These are phyloP conservation scores for Aeminium ludgeri DNA, from an alignment of 495 filamentous ascomycete species.

Conservation along the genomic window DNA sequence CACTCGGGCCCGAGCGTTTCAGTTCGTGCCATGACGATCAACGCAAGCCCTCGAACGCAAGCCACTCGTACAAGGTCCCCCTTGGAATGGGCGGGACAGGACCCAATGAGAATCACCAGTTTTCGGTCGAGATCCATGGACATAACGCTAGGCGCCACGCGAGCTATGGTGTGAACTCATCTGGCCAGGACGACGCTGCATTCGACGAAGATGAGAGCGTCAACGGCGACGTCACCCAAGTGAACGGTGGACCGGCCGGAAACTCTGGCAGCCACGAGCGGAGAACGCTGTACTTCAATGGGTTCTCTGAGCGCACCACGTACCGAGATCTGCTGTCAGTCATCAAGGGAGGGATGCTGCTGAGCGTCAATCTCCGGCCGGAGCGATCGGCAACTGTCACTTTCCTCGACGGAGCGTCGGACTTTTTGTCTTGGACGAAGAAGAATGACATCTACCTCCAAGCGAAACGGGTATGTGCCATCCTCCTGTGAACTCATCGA, in stretches of 20 bases:
- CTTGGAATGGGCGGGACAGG: neutral
- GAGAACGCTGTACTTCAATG: constrained; percentile 45
- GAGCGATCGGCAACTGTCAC: constrained; percentile 51
- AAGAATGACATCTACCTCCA: constrained; percentile 52
- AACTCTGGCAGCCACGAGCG: constrained; percentile 26
- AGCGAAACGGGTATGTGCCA: constrained; percentile 43
- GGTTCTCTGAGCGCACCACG: constrained; percentile 45
- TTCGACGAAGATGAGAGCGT: constrained; percentile 2
- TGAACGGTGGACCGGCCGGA: too few relatives aligned
- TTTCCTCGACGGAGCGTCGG: constrained; percentile 44
- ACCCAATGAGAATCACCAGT: too few relatives aligned
- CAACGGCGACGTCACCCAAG: constrained; percentile 27
- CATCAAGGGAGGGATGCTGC: constrained; percentile 50
- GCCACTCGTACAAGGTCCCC: neutral
- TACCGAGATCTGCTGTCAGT: constrained; percentile 49
- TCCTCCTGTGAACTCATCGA: neutral
- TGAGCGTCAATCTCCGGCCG: constrained; percentile 50
- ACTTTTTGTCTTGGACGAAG: constrained; percentile 48
- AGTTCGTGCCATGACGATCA: neutral
- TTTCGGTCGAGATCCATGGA: too few relatives aligned
- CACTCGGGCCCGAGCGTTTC: neutral
- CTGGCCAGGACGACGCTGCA: constrained; percentile 5
- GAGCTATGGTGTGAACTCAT: constrained; percentile 6
- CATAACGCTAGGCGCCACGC: constrained; percentile 1
- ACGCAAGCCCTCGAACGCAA: neutral